Evolutionary conservation across 202 grass and related monocot genomes (phyloP).

Genomic region (Brachypodium distachyon): DNA sequence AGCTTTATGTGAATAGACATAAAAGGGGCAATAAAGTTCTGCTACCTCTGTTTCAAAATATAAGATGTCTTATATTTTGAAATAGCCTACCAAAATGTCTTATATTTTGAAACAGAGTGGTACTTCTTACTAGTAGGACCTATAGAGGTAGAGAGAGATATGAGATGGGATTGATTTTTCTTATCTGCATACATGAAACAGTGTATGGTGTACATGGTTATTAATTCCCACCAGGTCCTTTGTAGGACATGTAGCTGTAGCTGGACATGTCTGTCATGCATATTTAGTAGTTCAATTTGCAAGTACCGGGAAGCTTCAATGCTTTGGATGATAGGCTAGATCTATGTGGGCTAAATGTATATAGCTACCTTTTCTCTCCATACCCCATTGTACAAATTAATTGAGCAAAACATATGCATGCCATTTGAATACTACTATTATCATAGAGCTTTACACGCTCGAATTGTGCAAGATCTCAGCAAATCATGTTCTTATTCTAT

Average conservation of each 20-base stretch:
- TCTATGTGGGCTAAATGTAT: background rate
- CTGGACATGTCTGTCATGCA: conserved; percentile 1
- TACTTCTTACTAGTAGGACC: conserved; percentile 8
- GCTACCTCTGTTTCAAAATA: no score
- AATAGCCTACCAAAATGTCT: no score
- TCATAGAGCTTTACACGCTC: conserved; percentile 16
- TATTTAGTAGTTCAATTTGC: background rate
- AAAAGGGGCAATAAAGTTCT: conserved; percentile 25
- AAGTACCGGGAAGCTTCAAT: conserved; percentile 22
- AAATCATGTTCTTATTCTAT: conserved; percentile 24
- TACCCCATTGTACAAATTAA: conserved; percentile 1
- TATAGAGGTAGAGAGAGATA: background rate
- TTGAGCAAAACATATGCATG: conserved; percentile 12
- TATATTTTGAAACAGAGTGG: no score
- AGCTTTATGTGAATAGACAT: conserved; percentile 23
- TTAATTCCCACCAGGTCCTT: conserved; percentile 9
- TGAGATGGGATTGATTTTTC: background rate
- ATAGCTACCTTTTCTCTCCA: background rate
- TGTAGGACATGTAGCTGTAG: conserved; percentile 11
- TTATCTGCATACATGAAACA: background rate
- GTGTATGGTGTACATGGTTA: conserved; percentile 16
- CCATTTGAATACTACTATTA: background rate
- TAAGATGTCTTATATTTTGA: no score
- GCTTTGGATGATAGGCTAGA: background rate
- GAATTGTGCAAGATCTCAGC: conserved; percentile 34